These are phyloP conservation scores for Maudiozyma humilis DNA, from an alignment of 1,139 yeast genomes.

Conservation along the genomic window DNA sequence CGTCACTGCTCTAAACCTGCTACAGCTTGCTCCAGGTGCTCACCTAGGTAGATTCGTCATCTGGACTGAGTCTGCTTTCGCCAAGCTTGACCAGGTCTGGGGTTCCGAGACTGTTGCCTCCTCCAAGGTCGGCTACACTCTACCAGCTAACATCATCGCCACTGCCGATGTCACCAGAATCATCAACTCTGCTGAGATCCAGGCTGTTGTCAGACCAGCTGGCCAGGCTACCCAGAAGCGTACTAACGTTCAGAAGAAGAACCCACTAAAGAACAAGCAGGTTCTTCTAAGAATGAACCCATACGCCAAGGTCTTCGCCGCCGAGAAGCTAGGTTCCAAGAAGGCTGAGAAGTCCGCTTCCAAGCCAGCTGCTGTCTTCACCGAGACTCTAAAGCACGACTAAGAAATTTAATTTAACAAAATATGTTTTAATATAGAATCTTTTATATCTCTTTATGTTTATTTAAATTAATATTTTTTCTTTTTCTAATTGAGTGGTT, in stretches of 20 bases:
- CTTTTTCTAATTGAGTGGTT: background rate
- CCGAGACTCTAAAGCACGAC: constrained; percentile 54
- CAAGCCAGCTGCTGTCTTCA: constrained; percentile 69
- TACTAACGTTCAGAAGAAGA: constrained; percentile 94
- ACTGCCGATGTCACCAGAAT: constrained; percentile 95
- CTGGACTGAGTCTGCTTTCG: constrained; percentile 99
- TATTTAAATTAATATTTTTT: background rate
- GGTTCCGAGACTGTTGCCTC: constrained; percentile 85
- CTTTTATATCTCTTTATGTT: background rate
- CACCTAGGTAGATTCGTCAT: constrained; percentile 99
- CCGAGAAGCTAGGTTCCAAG: constrained; percentile 81
- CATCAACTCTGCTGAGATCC: constrained; percentile 98
- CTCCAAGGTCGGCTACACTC: constrained; percentile 80
- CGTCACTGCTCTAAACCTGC: constrained; percentile 88
- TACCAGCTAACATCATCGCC: constrained; percentile 90
- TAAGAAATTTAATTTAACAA: constrained; percentile 21
- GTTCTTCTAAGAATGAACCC: constrained; percentile 98
- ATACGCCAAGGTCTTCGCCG: constrained; percentile 94
- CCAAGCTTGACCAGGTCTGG: constrained; percentile 94
- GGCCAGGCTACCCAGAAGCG: constrained; percentile 92
- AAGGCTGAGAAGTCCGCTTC: constrained; percentile 61
- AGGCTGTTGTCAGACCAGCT: constrained; percentile 94
- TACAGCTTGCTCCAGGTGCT: constrained; percentile 99
- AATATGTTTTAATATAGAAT: constrained; percentile 2
- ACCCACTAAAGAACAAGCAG: constrained; percentile 99